Base-by-base conservation (phyloP, 2,329 filamentous ascomycete species). In the Sporothrix globosa region DNA sequence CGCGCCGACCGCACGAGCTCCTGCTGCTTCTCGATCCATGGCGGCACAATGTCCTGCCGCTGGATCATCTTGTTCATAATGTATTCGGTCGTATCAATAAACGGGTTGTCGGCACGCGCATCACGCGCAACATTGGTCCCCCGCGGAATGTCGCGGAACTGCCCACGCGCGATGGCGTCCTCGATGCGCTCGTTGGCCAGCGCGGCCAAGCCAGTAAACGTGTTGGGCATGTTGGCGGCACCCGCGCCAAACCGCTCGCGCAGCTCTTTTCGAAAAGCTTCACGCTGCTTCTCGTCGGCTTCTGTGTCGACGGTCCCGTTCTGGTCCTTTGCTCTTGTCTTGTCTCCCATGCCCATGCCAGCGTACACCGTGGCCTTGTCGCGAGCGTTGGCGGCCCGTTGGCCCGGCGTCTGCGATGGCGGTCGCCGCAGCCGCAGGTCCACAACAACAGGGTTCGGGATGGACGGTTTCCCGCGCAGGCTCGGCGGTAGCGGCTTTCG, bases 51-150 rank as follows among this genome's bases (percentile, higher is more conserved):
- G 24, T 97, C 94, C 80, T 99, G 96, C 71, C 91, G 91, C 81
- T 97, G 92, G 73, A 99, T 97, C 83, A 98, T 97, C 81, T 96
- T 96, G 81, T 99, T 98, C 91, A 98, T 91, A 76, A 98, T 92
- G 78, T 97, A 97, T 80, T 98, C 95, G 0, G 96, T 98, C 70
- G 95, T 98, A 77, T 98, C 93, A 70, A 98, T 88, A 76, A 97
- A 98, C 0, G 96, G 93, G 75, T 91, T 96, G 75, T 90, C 91
- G 0, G 92, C 91, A 74, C 92, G 89, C 67, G 92, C 83, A 75
- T 98, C 94, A n/a, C 91, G 83, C 41, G 27, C 65, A n/a, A 95
- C 84, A 6, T 88, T 90, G 75, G 91, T 91, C 0, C 95, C 95
- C 2, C 94, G 86, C 9, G 88, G 89, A 14, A 99, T 91, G 75